Percentiles rank a stretch among this genome's conserved stretches.
These are phyloP conservation scores for Gastrodia elata DNA, from an alignment of 106 monocot genomes.

Conservation along the genomic window DNA sequence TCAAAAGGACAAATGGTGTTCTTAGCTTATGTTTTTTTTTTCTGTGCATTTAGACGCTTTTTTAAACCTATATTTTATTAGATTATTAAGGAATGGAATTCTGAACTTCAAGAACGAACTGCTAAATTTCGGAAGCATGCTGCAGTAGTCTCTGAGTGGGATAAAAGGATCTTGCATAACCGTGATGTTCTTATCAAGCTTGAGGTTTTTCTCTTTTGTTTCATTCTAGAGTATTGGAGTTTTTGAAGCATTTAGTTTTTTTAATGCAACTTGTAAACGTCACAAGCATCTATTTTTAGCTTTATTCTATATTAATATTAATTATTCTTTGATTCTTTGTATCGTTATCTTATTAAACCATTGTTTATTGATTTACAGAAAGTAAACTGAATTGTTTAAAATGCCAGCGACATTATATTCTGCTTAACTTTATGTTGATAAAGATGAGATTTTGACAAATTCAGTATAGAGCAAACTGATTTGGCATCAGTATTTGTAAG, in stretches of 20 bases:
- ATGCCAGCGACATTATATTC: too few relatives aligned
- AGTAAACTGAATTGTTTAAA: background rate
- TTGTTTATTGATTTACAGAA: background rate
- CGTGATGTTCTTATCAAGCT: conserved; percentile 78
- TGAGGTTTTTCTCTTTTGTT: conserved; percentile 39
- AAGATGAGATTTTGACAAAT: background rate
- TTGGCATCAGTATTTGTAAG: background rate
- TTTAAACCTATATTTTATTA: conserved; percentile 8
- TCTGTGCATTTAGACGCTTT: background rate
- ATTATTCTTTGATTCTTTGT: background rate
- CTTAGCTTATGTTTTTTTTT: background rate
- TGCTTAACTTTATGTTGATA: background rate
- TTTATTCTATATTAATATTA: background rate
- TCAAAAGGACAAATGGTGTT: too few relatives aligned
- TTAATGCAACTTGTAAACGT: background rate
- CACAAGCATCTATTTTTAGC: background rate
- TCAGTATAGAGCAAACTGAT: background rate
- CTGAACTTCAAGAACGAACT: conserved; percentile 83
- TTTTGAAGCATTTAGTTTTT: background rate
- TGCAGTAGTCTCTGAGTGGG: conserved; percentile 80
- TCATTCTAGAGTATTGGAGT: background rate
- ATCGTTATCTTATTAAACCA: background rate
- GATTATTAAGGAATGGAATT: conserved; percentile 93
- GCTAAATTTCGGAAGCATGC: conserved; percentile 79
- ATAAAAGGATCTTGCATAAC: conserved; percentile 81